Evolutionary conservation across 2,329 filamentous ascomycete genomes (phyloP).

Genomic region (Epichloe uncinata): DNA sequence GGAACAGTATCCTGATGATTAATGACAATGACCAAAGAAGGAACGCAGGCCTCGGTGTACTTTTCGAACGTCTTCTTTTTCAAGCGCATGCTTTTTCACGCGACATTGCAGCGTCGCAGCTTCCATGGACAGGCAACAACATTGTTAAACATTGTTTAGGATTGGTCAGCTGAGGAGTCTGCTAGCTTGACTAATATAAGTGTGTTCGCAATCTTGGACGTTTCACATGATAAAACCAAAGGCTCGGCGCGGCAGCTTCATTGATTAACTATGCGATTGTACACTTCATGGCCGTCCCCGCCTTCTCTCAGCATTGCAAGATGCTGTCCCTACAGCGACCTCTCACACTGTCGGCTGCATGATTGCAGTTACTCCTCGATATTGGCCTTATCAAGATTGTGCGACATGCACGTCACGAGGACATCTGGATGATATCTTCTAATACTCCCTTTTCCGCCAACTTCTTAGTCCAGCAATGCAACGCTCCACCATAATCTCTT

Average conservation of each 20-base stretch:
- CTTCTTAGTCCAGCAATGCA: constrained; percentile 55
- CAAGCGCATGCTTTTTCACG: not conserved
- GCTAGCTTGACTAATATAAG: not conserved
- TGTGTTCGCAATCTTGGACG: not conserved
- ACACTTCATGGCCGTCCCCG: not conserved
- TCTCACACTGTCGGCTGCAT: not conserved
- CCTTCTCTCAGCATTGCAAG: not conserved
- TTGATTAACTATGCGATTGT: not conserved
- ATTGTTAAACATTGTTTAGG: not conserved
- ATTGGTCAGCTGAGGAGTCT: not conserved
- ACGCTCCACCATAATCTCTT: constrained; percentile 55
- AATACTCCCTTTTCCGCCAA: constrained; percentile 55
- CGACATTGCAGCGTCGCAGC: not conserved
- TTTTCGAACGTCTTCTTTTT: not conserved
- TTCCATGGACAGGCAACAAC: not conserved
- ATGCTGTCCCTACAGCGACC: not conserved
- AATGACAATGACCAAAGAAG: constrained; percentile 1
- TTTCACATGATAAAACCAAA: not conserved
- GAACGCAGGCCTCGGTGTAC: not conserved
- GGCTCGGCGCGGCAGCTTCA: not conserved
- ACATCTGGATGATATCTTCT: constrained; percentile 23
- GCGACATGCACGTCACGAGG: constrained; percentile 4
- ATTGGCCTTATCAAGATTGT: too few relatives aligned
- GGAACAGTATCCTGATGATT: constrained; percentile 83
- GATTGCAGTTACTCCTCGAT: not conserved